Conservation (phyloP, 768 basidiomycete species). For the Termitomyces sp. region DNA sequence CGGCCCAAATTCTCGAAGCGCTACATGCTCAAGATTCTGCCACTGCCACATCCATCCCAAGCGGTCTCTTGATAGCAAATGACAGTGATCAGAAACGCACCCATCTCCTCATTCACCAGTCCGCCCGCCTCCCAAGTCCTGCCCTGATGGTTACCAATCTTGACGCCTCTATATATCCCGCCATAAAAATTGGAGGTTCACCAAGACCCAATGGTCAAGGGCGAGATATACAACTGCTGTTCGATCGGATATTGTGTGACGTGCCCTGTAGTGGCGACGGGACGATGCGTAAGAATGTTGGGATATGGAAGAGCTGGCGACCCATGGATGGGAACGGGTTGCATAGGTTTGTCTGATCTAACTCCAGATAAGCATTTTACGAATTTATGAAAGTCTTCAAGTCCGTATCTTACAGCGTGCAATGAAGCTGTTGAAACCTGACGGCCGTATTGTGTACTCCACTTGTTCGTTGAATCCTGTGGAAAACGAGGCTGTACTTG, state of each 20-base stretch:
- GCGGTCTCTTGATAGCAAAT: constrained; percentile 90
- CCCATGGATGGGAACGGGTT: constrained; percentile 87
- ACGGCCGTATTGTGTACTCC: constrained; percentile 95
- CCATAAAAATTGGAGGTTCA: constrained; percentile 45
- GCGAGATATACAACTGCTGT: constrained; percentile 53
- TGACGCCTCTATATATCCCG: constrained; percentile 85
- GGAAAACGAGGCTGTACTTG: constrained; percentile 95
- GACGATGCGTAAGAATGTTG: constrained; percentile 89
- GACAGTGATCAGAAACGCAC: constrained; percentile 93
- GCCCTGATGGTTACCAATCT: constrained; percentile 94
- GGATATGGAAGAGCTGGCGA: constrained; percentile 93
- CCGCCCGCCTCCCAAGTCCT: constrained; percentile 88
- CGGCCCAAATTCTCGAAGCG: constrained; percentile 94
- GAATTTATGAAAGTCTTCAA: constrained; percentile 58
- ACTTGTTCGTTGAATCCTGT: constrained; percentile 96
- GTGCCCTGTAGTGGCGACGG: constrained; percentile 99
- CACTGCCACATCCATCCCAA: constrained; percentile 62
- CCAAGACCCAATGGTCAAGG: constrained; percentile 25
- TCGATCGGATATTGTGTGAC: constrained; percentile 93
- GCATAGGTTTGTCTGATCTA: constrained; percentile 54
- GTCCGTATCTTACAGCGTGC: constrained; percentile 88
- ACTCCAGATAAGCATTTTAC: neutral
- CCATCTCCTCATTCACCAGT: constrained; percentile 95
- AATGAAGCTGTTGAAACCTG: constrained; percentile 78
- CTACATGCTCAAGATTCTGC: constrained; percentile 75